Percentiles rank a stretch among this genome's conserved stretches.
phyloP scores from a whole-genome alignment of 305 asterid species.

The Fraxinus baroniana region DNA sequence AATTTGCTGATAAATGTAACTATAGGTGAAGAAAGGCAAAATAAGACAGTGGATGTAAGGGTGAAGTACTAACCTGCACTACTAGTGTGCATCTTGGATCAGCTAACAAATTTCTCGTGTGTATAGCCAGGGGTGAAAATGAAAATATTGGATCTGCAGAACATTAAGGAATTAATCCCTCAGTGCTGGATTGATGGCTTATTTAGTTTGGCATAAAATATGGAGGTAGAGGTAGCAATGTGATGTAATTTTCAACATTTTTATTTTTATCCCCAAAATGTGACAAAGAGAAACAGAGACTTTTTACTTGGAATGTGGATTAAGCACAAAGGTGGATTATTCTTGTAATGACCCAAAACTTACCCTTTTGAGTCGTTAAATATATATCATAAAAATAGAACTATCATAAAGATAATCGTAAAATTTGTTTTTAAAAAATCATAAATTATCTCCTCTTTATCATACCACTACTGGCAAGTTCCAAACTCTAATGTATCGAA shows the following conservation, averaged over 20 bases:
- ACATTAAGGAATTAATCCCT: neutral
- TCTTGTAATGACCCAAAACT: too few relatives aligned
- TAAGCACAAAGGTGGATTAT: neutral
- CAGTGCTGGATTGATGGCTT: neutral
- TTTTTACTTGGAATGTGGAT: neutral
- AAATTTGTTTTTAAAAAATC: too few relatives aligned
- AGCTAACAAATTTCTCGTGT: slow-evolving; percentile 92
- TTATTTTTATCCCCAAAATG: neutral
- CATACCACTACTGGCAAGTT: too few relatives aligned
- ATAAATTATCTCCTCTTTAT: too few relatives aligned
- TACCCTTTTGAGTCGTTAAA: too few relatives aligned
- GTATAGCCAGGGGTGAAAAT: slow-evolving; percentile 95
- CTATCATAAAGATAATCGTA: too few relatives aligned
- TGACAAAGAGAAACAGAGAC: neutral
- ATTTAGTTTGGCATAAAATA: neutral
- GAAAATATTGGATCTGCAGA: slow-evolving; percentile 88
- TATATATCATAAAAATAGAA: too few relatives aligned
- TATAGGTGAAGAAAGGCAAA: slow-evolving; percentile 14
- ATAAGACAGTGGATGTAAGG: neutral
- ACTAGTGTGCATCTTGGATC: slow-evolving; percentile 89
- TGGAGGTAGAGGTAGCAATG: neutral
- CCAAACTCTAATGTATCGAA: too few relatives aligned
- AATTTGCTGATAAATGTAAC: slow-evolving; percentile 24
- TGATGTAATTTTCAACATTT: neutral
- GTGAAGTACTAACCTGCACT: slow-evolving; percentile 68